Base-by-base conservation (phyloP, 1,284 basidiomycete species). In the Takashimella tepidaria region DNA sequence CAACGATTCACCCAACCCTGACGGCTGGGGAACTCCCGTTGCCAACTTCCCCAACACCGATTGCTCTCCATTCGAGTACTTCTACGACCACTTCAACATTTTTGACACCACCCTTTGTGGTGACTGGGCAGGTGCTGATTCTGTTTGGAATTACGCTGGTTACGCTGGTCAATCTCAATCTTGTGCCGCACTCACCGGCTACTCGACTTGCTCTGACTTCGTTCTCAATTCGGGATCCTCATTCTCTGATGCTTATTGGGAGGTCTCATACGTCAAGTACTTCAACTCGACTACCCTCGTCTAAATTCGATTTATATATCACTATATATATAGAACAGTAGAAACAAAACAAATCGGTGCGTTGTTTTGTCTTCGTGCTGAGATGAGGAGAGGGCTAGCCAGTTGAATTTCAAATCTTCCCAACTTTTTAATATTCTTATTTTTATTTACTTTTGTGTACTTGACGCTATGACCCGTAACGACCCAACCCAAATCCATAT, bases 141-240 rank as follows among this genome's bases (percentile, higher is more conserved):
- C 53, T 43, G 85, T 83, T n/a, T 93, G 90, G 90, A 77, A 73
- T 49, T 58, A 73, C 23, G 76, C 84, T 45, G 86, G 86, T 42
- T 79, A 84, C 56, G 86, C 87, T 5, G 89, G 90, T 48, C 88
- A 92, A 75, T 82, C 81, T 4, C 80, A 84, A 69, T 88, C 85
- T 66, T 95, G 91, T 67, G 87, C 87, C n/a, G 77, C 83, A 62
- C 79, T 81, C 60, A 93, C 91, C 16, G 89, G 89, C 45, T 84
- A 83, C 71, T 75, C 83, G 31, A 86, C 85, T 8, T 95, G 91
- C 63, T 79, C 84, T 52, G 82, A 83, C 24, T 95, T 84, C 69
- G 84, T 93, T 20, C 79, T 79, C 58, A 81, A 82, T 50, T 82
- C 81, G 53, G 90, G 91, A 31, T 77, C 78, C 44, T 78, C 86